phyloP scores from a whole-genome alignment of 208 protist species.

The Trichomonas vaginalis region DNA sequence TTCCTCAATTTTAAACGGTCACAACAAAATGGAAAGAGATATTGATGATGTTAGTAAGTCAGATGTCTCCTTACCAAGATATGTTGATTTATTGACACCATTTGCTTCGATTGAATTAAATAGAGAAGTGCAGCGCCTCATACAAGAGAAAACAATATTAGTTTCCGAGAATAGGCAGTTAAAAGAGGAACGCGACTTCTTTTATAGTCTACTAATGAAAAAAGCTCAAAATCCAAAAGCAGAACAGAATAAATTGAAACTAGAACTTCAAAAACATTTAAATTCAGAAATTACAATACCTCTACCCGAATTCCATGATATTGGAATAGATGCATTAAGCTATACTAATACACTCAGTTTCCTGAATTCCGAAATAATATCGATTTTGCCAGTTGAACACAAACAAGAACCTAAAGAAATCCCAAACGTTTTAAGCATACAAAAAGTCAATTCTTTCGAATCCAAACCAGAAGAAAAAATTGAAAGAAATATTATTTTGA shows the following conservation, averaged over 20 bases:
- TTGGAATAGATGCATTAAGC: too few species aligned
- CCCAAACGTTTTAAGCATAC: too few species aligned
- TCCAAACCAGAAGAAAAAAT: too few species aligned
- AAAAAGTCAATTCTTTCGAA: too few species aligned
- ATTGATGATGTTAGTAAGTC: not conserved
- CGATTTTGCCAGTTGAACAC: too few species aligned
- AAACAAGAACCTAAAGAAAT: too few species aligned
- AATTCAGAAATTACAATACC: too few species aligned
- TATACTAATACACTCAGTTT: too few species aligned
- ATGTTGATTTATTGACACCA: not conserved
- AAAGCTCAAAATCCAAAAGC: not conserved
- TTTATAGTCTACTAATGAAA: not conserved
- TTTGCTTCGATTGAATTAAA: not conserved
- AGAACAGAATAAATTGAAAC: not conserved
- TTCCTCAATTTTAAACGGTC: too few species aligned
- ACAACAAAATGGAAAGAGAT: not conserved
- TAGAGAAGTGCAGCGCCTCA: not conserved
- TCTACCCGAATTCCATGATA: too few species aligned
- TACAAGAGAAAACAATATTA: not conserved
- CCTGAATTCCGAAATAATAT: too few species aligned
- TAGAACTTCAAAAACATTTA: not conserved
- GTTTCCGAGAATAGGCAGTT: not conserved
- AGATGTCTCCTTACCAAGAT: not conserved
- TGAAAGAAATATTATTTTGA: too few species aligned
- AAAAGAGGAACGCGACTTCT: not conserved